Evolutionary conservation across 306 rosid genomes (phyloP).

Genomic region (Betula pendula): DNA sequence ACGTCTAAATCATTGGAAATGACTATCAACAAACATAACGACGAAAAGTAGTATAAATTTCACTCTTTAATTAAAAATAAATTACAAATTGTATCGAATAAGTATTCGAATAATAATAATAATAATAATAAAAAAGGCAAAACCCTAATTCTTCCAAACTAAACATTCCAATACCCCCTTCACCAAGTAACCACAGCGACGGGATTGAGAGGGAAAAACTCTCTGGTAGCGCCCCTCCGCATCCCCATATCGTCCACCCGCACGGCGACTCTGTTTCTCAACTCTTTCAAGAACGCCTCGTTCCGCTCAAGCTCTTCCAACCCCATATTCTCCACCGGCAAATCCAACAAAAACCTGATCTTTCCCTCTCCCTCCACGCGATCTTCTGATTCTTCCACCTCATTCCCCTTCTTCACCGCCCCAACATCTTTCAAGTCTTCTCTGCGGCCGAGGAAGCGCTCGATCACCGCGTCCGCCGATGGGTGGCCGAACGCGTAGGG

Average conservation of each 20-base stretch:
- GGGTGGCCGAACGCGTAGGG: constrained; percentile 18
- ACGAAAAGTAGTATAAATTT: too few relatives aligned
- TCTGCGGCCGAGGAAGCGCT: neutral
- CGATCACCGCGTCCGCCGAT: neutral
- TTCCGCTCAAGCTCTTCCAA: constrained; percentile 25
- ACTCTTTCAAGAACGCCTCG: neutral
- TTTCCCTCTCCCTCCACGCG: neutral
- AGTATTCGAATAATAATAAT: too few relatives aligned
- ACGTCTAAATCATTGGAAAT: too few relatives aligned
- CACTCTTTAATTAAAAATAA: too few relatives aligned
- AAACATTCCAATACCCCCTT: too few relatives aligned
- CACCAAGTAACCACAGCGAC: too few relatives aligned
- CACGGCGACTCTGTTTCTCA: constrained; percentile 9
- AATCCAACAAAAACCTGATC: constrained; percentile 23
- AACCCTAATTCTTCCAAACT: too few relatives aligned
- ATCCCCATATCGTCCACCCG: neutral
- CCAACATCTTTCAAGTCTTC: neutral
- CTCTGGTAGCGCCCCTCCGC: neutral
- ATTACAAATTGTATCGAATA: too few relatives aligned
- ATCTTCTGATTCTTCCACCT: neutral
- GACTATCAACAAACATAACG: too few relatives aligned
- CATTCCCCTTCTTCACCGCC: neutral
- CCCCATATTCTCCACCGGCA: constrained; percentile 10
- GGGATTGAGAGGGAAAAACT: too few relatives aligned
- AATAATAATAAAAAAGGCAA: too few relatives aligned